Base-by-base conservation (phyloP, 768 basidiomycete genomes). In the Strobilomyces confusus region DNA sequence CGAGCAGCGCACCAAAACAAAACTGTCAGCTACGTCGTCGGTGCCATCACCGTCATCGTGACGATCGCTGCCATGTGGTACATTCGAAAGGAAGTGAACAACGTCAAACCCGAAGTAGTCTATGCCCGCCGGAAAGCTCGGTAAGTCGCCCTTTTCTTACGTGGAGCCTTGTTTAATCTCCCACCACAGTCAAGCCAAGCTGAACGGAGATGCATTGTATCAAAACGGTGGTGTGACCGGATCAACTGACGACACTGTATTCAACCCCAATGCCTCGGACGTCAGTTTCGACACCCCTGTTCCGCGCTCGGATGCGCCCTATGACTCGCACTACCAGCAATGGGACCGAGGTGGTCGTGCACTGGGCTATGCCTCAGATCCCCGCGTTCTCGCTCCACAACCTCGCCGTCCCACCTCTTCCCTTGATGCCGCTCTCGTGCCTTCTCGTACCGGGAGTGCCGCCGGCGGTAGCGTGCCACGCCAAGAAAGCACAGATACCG, bases 51-150 rank as follows among this genome's bases (percentile, higher is more conserved):
- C 1, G 65, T 83, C 34, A 38, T 91, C 19, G 80, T 95, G 58
- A 94, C 93, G 0, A 43, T 89, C 48, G 66, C 72, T 23, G 87
- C 93, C 0, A 86, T 88, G 77, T 94, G 89, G 89, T 95, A 88
- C 66, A 89, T 95, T 60, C 79, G 80, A 58, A 76, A 69, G 48
- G 65, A 83, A 67, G 89, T 95, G 80, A 81, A 83, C 67, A 72
- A 75, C 49, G 81, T 77, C 33, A 90, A 89, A 62, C 80, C 82
- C 5, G 66, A 71, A 4, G 77, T 90, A n/a, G 82, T 91, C 48
- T 81, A 87, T 53, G 80, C 77, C 12, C 74, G 84, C 36, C 80
- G 87, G 42, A 89, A 89, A 65, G 85, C 84, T 14, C 76, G 87
- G 83, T 87, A 55, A 60, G 67, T 68, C 25, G 29, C 37, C 17